These are phyloP conservation scores for Lachnellula cervina DNA, from an alignment of 2,329 filamentous ascomycete genomes.

Conservation along the genomic window DNA sequence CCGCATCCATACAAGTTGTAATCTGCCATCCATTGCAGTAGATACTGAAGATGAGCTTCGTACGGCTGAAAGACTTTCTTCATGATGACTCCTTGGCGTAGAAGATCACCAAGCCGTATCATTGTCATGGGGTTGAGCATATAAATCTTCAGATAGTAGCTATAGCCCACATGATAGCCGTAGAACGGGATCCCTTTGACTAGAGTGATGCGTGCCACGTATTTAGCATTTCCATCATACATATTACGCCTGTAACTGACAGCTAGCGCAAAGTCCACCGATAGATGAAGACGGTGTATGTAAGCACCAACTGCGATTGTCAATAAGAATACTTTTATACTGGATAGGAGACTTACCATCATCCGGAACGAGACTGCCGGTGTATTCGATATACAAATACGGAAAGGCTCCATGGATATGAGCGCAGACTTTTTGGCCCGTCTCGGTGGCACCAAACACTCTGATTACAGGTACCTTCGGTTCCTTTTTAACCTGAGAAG, in stretches of 20 bases:
- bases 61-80: constrained; percentile 82
- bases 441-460: constrained; percentile 88
- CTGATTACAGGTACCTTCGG: constrained; percentile 81
- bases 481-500: constrained; percentile 54
- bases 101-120: constrained; percentile 79
- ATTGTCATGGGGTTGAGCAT: constrained; percentile 83
- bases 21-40: constrained; percentile 96
- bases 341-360: constrained; percentile 50
- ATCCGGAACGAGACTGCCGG: constrained; percentile 60
- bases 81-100: constrained; percentile 85
- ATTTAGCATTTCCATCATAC: constrained; percentile 62
- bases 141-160: constrained; percentile 90
- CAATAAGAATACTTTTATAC: constrained; percentile 9
- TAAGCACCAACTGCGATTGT: constrained; percentile 61
- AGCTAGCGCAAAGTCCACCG: constrained; percentile 85
- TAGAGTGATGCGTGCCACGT: constrained; percentile 84
- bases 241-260: constrained; percentile 77
- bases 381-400: constrained; percentile 89
- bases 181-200: constrained; percentile 95
- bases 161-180: constrained; percentile 89
- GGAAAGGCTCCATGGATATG: constrained; percentile 95
- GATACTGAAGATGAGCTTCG: constrained; percentile 87
- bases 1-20: constrained; percentile 95
- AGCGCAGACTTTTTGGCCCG: constrained; percentile 91
- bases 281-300: constrained; percentile 72